phyloP scores from a whole-genome alignment of 805 yeast species.

The Ogataea thermomethanolica region DNA sequence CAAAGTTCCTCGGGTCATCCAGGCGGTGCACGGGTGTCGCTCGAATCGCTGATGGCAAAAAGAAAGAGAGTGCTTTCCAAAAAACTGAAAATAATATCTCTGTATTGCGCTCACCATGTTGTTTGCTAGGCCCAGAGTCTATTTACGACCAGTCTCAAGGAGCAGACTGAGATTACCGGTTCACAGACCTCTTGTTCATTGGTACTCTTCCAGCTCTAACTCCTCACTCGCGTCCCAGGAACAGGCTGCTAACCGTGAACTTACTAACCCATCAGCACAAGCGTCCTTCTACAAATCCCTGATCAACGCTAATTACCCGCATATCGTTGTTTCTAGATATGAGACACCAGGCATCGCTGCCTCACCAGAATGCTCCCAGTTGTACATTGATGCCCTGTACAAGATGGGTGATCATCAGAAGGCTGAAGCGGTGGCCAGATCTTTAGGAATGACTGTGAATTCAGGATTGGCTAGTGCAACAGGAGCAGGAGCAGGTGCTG shows the following conservation, averaged over 20 bases:
- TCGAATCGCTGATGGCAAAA: slow-evolving; percentile 7
- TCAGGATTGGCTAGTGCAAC: slow-evolving; percentile 20
- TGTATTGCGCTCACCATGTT: slow-evolving; percentile 2
- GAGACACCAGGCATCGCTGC: slow-evolving; percentile 93
- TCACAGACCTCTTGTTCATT: not conserved
- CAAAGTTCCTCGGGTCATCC: not conserved
- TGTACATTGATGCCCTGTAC: slow-evolving; percentile 78
- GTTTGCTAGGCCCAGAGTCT: slow-evolving; percentile 1
- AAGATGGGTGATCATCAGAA: slow-evolving; percentile 74
- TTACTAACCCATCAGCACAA: slow-evolving; percentile 67
- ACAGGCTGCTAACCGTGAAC: slow-evolving; percentile 77
- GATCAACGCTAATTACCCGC: slow-evolving; percentile 84
- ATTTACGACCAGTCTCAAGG: slow-evolving; percentile 2
- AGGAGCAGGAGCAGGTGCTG: slow-evolving; percentile 20
- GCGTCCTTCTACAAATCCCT: slow-evolving; percentile 78
- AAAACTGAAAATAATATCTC: slow-evolving; percentile 3
- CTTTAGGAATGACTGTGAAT: slow-evolving; percentile 34
- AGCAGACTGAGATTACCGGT: not conserved
- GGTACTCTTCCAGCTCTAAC: slow-evolving; percentile 15
- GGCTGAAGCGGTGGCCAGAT: slow-evolving; percentile 62
- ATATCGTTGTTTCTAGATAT: slow-evolving; percentile 88
- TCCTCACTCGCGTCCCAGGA: slow-evolving; percentile 60
- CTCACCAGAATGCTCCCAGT: slow-evolving; percentile 70
- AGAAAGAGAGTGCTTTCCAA: slow-evolving; percentile 1
- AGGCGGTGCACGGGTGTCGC: slow-evolving; percentile 9